These are phyloP conservation scores for Talaromyces sp. DNA, from an alignment of 2,329 filamentous ascomycete species.

Conservation along the genomic window DNA sequence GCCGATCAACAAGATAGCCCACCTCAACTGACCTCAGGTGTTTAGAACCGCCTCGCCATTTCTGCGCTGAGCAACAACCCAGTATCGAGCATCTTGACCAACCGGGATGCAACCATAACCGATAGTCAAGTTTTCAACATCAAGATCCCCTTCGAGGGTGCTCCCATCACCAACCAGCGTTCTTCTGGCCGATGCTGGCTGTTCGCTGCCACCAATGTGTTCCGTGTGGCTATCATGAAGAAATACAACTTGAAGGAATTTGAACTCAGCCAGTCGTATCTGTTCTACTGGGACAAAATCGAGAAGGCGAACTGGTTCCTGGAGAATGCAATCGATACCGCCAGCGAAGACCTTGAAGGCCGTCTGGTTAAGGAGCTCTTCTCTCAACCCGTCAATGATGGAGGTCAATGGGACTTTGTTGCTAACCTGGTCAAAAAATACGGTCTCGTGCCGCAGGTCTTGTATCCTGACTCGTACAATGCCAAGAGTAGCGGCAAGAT, in stretches of 20 bases:
- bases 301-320: conserved; percentile 90
- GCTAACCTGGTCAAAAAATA: conserved; percentile 82
- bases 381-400: conserved; percentile 65
- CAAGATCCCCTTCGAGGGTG: conserved; percentile 74
- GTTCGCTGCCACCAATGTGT: conserved; percentile 86
- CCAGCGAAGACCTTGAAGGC: conserved; percentile 63
- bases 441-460: conserved; percentile 72
- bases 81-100: conserved; percentile 61
- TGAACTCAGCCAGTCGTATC: conserved; percentile 80
- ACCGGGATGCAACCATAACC: conserved; percentile 56
- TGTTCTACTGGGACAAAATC: conserved; percentile 93
- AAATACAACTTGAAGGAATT: conserved; percentile 72
- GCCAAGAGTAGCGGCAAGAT: conserved; percentile 66
- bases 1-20: not conserved
- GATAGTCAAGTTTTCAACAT: conserved; percentile 81
- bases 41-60: conserved; percentile 65
- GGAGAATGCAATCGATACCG: conserved; percentile 74
- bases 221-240: conserved; percentile 83
- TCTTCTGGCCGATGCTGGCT: conserved; percentile 84
- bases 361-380: conserved; percentile 68
- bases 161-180: conserved; percentile 78
- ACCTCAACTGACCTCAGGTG: not conserved
- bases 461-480: conserved; percentile 81
- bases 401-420: conserved; percentile 91
- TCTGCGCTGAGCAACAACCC: conserved; percentile 65